Evolutionary conservation across 2,329 filamentous ascomycete species (phyloP), one percentile per base, ranked within the genome.

Genomic region (Arthrobotrys megalospora): DNA sequence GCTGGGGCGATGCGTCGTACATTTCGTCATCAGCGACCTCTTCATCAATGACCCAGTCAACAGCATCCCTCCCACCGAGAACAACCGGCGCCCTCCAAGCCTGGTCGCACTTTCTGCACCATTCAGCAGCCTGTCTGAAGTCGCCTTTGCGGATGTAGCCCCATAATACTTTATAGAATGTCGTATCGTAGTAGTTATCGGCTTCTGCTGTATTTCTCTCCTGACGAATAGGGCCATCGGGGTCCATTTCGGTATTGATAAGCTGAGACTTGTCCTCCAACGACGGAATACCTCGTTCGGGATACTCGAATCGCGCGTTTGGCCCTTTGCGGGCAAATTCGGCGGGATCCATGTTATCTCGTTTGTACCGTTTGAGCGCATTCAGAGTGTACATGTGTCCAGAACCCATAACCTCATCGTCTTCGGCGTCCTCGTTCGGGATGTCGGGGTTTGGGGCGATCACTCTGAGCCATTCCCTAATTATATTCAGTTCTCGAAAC

Each of bases 341-440:
- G 28, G 6, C 50, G 6, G 68, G 69, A 24, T 79, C 70, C 76
- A 73, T 73, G 55, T 79, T 55, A 5, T 96, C 86, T 73, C 92
- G 90, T 86, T 98, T 99, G 83, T 93, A 90, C 71, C 92, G 89
- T 86, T 99, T 99, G 84, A 99, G 93, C 58, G 91, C 91, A 75
- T 93, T 90, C 80, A 94, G 92, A 0, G 96, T 97, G 83, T 97
- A 93, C 80, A 97, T 89, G 93, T 94, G 97, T 47, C 95, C 95
- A 83, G 94, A 91, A 32, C 92, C 90, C 86, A 96, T 93, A 8
- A 94, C 90, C 62, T 94, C 93, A 8, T 92, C 92, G 81, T 93
- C 88, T 76, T 95, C 92, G 11, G 93, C 91, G 28, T 91, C 89
- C 80, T 94, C 90, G 34, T 97, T 90, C 79, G 92, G 90, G 47